Evolutionary conservation across 345 rosid species (phyloP).

Genomic region (Gossypium arboreum): DNA sequence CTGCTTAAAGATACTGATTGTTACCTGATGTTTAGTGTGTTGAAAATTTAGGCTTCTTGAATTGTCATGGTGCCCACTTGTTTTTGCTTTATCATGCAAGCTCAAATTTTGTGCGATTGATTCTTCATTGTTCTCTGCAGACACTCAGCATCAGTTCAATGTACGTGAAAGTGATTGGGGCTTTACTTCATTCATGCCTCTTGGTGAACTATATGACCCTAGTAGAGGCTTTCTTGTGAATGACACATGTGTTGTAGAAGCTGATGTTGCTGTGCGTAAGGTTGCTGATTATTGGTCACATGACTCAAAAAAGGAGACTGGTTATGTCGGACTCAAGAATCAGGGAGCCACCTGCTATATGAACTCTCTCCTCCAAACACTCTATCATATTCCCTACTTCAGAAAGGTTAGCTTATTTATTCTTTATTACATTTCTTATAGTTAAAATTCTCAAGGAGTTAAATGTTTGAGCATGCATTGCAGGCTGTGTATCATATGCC

Average conservation of each 20-base stretch:
- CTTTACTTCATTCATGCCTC: slow-evolving; percentile 60
- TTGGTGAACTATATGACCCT: slow-evolving; percentile 55
- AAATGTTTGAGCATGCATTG: slow-evolving; percentile 8
- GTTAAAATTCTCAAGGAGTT: background rate
- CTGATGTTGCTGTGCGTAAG: slow-evolving; percentile 60
- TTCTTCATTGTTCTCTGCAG: slow-evolving; percentile 25
- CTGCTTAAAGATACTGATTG: background rate
- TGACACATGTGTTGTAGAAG: slow-evolving; percentile 50
- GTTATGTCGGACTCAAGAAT: slow-evolving; percentile 64
- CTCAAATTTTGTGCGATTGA: background rate
- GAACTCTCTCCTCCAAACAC: slow-evolving; percentile 62
- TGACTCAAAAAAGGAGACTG: slow-evolving; percentile 67
- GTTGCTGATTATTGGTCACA: slow-evolving; percentile 56
- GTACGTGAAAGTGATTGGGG: slow-evolving; percentile 73
- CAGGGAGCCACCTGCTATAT: slow-evolving; percentile 74
- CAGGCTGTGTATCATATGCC: slow-evolving; percentile 78
- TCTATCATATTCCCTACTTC: slow-evolving; percentile 58
- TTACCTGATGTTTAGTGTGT: no score
- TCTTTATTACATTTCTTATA: background rate
- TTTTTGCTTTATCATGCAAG: background rate
- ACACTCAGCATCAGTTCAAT: slow-evolving; percentile 59
- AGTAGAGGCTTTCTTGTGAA: slow-evolving; percentile 47
- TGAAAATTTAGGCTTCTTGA: background rate
- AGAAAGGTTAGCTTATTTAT: slow-evolving; percentile 41
- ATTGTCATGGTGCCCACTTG: background rate